Evolutionary conservation across 148 eudicot genomes (phyloP).

Genomic region (Camellia japonica): DNA sequence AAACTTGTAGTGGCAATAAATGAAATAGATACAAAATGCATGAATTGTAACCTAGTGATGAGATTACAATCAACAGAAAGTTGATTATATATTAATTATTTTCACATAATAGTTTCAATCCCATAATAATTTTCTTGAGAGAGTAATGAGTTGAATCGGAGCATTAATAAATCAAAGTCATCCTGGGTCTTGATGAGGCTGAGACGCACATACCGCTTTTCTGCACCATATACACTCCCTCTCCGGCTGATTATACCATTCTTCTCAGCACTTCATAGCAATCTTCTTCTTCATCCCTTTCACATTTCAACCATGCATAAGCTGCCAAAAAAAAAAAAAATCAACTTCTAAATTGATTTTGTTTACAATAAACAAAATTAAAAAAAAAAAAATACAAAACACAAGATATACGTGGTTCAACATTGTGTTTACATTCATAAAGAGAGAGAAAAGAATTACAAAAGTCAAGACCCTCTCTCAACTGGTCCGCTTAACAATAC

Average conservation of each 20-base stretch:
- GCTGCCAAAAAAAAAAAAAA: conserved; percentile 10
- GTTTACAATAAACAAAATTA: too few relatives aligned
- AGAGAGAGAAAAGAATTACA: too few relatives aligned
- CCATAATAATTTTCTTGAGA: not conserved
- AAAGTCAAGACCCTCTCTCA: too few relatives aligned
- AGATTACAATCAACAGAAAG: not conserved
- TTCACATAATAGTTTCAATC: conserved; percentile 1
- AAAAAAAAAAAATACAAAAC: too few relatives aligned
- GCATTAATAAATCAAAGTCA: conserved; percentile 27
- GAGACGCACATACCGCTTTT: not conserved
- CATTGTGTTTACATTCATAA: too few relatives aligned
- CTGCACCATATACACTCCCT: conserved; percentile 18
- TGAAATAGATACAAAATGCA: too few relatives aligned
- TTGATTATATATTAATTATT: not conserved
- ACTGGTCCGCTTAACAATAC: too few relatives aligned
- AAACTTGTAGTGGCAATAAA: too few relatives aligned
- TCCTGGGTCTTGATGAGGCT: conserved; percentile 27
- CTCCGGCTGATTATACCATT: conserved; percentile 17
- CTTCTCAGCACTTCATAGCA: conserved; percentile 18
- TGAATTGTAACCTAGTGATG: too few relatives aligned
- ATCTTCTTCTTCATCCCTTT: conserved; percentile 30
- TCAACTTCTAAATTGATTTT: too few relatives aligned
- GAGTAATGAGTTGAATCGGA: conserved; percentile 5
- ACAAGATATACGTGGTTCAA: too few relatives aligned
- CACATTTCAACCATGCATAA: conserved; percentile 38